Evolutionary conservation across 768 basidiomycete genomes (phyloP), one percentile per base, ranked within the genome.

Genomic region (Hirschioporus abietinus): DNA sequence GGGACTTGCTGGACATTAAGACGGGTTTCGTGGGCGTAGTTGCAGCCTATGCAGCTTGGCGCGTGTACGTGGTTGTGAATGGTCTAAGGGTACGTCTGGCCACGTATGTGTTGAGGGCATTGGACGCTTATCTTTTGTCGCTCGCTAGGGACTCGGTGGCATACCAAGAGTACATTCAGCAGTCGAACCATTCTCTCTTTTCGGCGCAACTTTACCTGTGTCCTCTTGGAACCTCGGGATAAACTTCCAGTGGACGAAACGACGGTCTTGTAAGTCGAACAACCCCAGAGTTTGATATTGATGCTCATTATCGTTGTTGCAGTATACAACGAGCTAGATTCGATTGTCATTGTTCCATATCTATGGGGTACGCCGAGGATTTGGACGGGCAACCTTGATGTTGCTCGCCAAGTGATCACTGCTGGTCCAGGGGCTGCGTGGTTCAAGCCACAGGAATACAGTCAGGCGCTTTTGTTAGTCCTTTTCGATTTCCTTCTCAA

Each of bases 141-240:
- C 10, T 35, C 57, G 57, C n/a, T 63, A 83, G 83, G 70, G 70
- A 52, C 76, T 81, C 3, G 76, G 71, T 68, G 68, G 76, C 68
- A 25, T 80, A 23, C 80, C 81, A 15, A 81, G 81, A n/a, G 69
- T 76, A 63, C 74, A 80, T 9, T 68, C 80, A 26, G 77, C 80
- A 0, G 82, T 83, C 69, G 74, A 77, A 62, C 82, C 82, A 1
- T 66, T 81, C 27, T 72, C 69, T 7, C n/a, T 77, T 12, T 78
- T 79, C 27, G 82, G 80, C 24, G 74, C 73, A 0, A 1, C 78
- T 0, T 63, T 82, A 0, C 81, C 81, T 23, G 78, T 77, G 15
- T 74, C 71, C 0, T 81, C 79, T 80, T 83, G 79, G 80, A 83
- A 82, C 66, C 77, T 78, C 5, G 79, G 79, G 1, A 36, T 76